These are phyloP conservation scores for Ophiostoma ulmi DNA, from an alignment of 2,329 filamentous ascomycete genomes.

Conservation along the genomic window DNA sequence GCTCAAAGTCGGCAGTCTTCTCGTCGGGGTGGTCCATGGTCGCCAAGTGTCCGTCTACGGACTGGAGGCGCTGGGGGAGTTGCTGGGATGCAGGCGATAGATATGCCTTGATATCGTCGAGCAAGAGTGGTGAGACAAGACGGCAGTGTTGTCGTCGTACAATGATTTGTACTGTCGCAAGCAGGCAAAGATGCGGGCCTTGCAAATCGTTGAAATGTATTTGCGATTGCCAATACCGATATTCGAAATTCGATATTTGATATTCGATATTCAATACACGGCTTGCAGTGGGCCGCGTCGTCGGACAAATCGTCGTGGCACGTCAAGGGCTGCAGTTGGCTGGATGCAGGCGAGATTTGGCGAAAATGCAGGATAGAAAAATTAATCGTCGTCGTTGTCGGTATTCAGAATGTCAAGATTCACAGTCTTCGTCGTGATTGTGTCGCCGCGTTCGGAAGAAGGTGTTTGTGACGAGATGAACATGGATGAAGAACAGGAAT, in stretches of 20 bases:
- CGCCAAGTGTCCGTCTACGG: slow-evolving; percentile 14
- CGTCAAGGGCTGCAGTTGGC: neutral
- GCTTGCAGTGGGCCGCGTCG: neutral
- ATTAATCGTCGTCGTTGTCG: neutral
- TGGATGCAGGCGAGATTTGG: neutral
- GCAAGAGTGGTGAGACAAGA: neutral
- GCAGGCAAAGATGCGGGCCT: neutral
- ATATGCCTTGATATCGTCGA: neutral
- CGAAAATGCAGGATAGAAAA: neutral
- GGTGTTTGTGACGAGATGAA: slow-evolving; percentile 1
- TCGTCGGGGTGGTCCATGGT: slow-evolving; percentile 26
- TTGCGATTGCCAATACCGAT: neutral
- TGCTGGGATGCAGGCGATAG: neutral
- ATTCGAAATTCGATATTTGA: too few relatives aligned
- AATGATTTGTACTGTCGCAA: neutral
- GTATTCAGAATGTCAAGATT: neutral
- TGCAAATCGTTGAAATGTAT: neutral
- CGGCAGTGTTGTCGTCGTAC: neutral
- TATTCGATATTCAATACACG: neutral
- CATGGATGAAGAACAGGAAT: slow-evolving; percentile 4
- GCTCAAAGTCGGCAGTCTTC: slow-evolving; percentile 28
- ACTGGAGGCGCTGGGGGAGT: slow-evolving; percentile 3
- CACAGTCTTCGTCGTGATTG: neutral
- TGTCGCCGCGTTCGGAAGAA: neutral
- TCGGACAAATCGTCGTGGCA: neutral